phyloP scores from a whole-genome alignment of 495 filamentous ascomycete species.

The Melanomma pulvis-pyrius region DNA sequence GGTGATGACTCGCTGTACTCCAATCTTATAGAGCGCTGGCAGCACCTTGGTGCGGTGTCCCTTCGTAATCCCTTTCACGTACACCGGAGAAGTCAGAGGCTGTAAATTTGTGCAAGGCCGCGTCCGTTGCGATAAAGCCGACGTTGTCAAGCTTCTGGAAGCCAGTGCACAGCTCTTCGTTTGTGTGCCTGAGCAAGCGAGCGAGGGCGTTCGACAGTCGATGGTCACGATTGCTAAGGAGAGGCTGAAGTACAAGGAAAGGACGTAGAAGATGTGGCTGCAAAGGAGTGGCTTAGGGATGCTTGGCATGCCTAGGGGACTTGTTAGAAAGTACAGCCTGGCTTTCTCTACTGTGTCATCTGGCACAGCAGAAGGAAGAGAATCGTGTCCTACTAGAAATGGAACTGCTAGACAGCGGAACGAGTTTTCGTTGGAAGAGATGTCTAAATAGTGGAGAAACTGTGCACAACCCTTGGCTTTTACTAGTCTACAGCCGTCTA shows the following conservation, averaged over 20 bases:
- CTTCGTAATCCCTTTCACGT: conserved; percentile 36
- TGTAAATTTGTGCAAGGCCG: conserved; percentile 42
- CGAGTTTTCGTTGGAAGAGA: no score
- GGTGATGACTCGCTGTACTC: conserved; percentile 36
- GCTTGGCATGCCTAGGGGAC: conserved; percentile 26
- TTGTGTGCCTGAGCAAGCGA: conserved; percentile 31
- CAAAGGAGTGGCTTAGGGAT: conserved; percentile 28
- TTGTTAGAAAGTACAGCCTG: no score
- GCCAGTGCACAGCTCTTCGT: conserved; percentile 39
- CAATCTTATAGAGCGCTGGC: conserved; percentile 35
- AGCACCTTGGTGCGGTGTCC: conserved; percentile 35
- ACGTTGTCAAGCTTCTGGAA: conserved; percentile 35
- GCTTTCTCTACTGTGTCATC: no score
- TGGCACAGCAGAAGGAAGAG: no score
- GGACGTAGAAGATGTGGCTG: conserved; percentile 28
- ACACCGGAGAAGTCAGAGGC: conserved; percentile 15
- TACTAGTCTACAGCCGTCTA: no score
- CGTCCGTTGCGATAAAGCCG: conserved; percentile 31
- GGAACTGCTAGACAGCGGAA: no score
- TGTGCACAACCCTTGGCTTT: no score
- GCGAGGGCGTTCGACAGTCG: conserved; percentile 19
- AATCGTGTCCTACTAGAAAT: no score
- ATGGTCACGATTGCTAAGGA: conserved; percentile 24
- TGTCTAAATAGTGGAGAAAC: no score
- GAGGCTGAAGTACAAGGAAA: conserved; percentile 16